Percentiles rank a stretch among this genome's conserved stretches.
phyloP scores from a whole-genome alignment of 2,329 filamentous ascomycete genomes.

The Fusarium pseudograminearum region DNA sequence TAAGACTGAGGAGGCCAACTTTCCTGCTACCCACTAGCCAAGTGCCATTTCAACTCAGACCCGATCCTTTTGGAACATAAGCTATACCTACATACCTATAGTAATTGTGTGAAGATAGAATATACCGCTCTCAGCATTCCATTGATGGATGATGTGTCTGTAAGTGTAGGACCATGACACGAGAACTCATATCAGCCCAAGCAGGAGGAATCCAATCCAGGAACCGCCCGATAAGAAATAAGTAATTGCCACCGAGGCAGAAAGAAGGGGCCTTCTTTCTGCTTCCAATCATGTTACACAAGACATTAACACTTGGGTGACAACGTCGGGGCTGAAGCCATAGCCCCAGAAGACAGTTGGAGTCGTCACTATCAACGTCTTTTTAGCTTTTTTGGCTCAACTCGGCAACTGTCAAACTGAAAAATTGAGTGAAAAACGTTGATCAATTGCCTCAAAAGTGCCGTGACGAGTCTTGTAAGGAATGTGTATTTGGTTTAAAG shows the following conservation, averaged over 20 bases:
- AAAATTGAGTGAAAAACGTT: constrained; percentile 2
- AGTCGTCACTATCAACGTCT: constrained; percentile 18
- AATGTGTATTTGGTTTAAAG: constrained; percentile 33
- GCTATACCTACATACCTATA: too few relatives aligned
- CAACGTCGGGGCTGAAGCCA: background rate
- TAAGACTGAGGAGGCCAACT: too few relatives aligned
- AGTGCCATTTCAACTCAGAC: too few relatives aligned
- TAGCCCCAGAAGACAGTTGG: background rate
- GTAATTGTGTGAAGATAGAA: too few relatives aligned
- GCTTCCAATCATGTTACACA: background rate
- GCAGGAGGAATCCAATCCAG: background rate
- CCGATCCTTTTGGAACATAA: too few relatives aligned
- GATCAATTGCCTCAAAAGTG: constrained; percentile 10
- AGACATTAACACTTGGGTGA: background rate
- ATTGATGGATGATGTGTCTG: too few relatives aligned
- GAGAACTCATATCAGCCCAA: background rate
- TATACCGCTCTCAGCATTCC: too few relatives aligned
- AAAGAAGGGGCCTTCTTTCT: background rate
- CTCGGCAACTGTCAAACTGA: background rate
- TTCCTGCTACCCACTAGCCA: too few relatives aligned
- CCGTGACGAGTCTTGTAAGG: constrained; percentile 23
- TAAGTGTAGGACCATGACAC: background rate
- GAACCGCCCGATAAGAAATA: background rate
- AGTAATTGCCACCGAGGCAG: background rate
- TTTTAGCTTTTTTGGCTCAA: constrained; percentile 8